Base-by-base conservation (phyloP, 768 basidiomycete species). In the Leccinum uliginosum region DNA sequence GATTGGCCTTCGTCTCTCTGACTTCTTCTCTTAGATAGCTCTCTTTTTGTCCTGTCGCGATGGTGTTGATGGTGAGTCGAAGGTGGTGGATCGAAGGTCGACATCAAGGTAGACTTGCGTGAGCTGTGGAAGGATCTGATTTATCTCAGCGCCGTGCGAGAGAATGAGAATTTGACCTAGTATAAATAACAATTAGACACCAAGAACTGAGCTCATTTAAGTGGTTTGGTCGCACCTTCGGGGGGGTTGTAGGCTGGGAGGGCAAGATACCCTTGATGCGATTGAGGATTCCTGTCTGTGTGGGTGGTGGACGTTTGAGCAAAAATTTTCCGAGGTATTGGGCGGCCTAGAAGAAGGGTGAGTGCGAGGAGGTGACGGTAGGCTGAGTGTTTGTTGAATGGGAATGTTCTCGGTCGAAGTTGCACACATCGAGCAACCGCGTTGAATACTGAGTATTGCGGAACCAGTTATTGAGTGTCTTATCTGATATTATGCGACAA, bases 101-200 rank as follows among this genome's bases (percentile, higher is more conserved):
- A 89, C 68, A 98, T 96, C 0, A n/a, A 94, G 93, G 70, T 98
- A 98, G 29, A 94, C 84, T 21, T 89, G 90, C 30, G 84, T 85
- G 63, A 97, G 82, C 62, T 89, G 82, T 0, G 91, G 91, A 12
- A 97, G 76, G 62, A 95, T 90, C n/a, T n/a, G n/a, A n/a, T n/a
- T n/a, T n/a, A n/a, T n/a, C n/a, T n/a, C n/a, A n/a, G n/a, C n/a
- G n/a, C n/a, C n/a, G n/a, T n/a, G n/a, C n/a, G n/a, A n/a, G n/a
- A n/a, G n/a, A n/a, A n/a, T n/a, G n/a, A n/a, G n/a, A n/a, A n/a
- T n/a, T n/a, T n/a, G n/a, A n/a, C n/a, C n/a, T n/a, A n/a, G n/a
- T n/a, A n/a, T n/a, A n/a, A n/a, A n/a, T n/a, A n/a, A n/a, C n/a
- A n/a, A n/a, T n/a, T n/a, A n/a, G n/a, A n/a, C n/a, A n/a, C n/a